Percentiles rank a stretch among this genome's conserved stretches.
These are phyloP conservation scores for Zymoseptoria ardabiliae DNA, from an alignment of 2,329 filamentous ascomycete genomes.

Conservation along the genomic window DNA sequence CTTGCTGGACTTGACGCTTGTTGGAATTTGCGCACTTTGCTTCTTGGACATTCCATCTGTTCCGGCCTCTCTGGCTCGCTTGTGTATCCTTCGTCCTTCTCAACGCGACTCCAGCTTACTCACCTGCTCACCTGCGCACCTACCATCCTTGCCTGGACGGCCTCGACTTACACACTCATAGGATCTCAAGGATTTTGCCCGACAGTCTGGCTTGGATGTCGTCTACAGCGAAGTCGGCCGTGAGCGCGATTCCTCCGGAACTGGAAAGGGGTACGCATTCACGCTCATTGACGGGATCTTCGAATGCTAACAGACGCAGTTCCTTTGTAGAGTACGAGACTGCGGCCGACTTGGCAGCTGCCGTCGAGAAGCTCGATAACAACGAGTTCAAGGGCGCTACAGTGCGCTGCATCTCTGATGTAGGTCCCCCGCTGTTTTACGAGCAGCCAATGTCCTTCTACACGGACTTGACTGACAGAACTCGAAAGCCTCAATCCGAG, in stretches of 20 bases:
- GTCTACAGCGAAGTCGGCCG: slow-evolving; percentile 96
- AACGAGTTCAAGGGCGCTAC: slow-evolving; percentile 86
- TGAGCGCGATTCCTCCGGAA: slow-evolving; percentile 63
- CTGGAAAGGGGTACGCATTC: slow-evolving; percentile 58
- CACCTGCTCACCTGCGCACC: slow-evolving; percentile 5
- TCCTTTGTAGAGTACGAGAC: slow-evolving; percentile 99
- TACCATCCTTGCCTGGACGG: slow-evolving; percentile 4
- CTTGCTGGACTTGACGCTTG: slow-evolving; percentile 29
- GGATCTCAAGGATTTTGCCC: slow-evolving; percentile 99
- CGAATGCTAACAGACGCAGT: slow-evolving; percentile 6
- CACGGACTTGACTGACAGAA: slow-evolving; percentile 7
- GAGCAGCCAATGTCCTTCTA: slow-evolving; percentile 7
- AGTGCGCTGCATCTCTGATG: slow-evolving; percentile 82
- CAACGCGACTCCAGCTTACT: neutral
- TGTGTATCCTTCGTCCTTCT: slow-evolving; percentile 44
- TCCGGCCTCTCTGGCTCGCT: slow-evolving; percentile 25
- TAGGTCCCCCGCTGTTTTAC: slow-evolving; percentile 36
- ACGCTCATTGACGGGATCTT: neutral
- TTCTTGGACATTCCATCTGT: neutral
- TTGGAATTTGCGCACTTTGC: neutral
- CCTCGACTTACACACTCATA: slow-evolving; percentile 46
- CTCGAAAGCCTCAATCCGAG: slow-evolving; percentile 66
- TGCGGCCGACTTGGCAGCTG: slow-evolving; percentile 76
- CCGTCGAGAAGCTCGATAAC: slow-evolving; percentile 89
- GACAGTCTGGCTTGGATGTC: slow-evolving; percentile 91